phyloP scores from a whole-genome alignment of 2,329 filamentous ascomycete genomes.

The Dothiorella sarmentorum region DNA sequence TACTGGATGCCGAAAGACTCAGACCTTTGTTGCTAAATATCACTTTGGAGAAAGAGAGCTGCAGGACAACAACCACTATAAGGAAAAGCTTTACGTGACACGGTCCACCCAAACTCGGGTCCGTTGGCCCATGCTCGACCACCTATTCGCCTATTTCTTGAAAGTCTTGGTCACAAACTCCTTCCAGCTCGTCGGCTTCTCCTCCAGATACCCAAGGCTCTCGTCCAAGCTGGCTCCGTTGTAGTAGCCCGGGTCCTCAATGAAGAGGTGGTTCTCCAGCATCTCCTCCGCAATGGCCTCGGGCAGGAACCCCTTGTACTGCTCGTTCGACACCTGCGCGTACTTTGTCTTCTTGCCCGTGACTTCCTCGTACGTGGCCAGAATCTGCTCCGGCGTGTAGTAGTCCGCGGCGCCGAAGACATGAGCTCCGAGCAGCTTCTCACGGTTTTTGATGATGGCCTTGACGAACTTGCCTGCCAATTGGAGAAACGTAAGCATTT shows the following conservation, averaged over 20 bases:
- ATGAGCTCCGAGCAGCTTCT: constrained; percentile 41
- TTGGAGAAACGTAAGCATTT: background rate
- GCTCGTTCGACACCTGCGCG: constrained; percentile 38
- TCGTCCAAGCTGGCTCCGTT: constrained; percentile 43
- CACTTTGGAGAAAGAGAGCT: too few species aligned
- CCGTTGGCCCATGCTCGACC: background rate
- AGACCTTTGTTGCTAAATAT: too few species aligned
- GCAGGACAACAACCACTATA: too few species aligned
- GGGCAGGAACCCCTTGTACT: constrained; percentile 42
- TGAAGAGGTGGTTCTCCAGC: constrained; percentile 52
- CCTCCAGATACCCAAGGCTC: constrained; percentile 34
- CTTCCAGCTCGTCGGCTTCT: constrained; percentile 42
- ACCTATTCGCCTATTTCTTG: background rate
- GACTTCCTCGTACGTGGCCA: constrained; percentile 37
- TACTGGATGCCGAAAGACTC: too few species aligned
- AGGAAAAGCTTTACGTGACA: too few species aligned
- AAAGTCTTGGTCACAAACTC: constrained; percentile 27
- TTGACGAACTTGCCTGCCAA: constrained; percentile 21
- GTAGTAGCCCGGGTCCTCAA: constrained; percentile 54
- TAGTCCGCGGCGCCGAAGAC: constrained; percentile 41
- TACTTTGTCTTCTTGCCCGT: constrained; percentile 35
- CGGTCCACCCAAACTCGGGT: too few species aligned
- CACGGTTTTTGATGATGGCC: constrained; percentile 31
- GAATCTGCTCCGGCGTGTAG: constrained; percentile 26
- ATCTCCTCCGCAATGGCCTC: constrained; percentile 48